These are phyloP conservation scores for Nymphaea colorata DNA, from an alignment of 164 flowering plant genomes.

Conservation along the genomic window DNA sequence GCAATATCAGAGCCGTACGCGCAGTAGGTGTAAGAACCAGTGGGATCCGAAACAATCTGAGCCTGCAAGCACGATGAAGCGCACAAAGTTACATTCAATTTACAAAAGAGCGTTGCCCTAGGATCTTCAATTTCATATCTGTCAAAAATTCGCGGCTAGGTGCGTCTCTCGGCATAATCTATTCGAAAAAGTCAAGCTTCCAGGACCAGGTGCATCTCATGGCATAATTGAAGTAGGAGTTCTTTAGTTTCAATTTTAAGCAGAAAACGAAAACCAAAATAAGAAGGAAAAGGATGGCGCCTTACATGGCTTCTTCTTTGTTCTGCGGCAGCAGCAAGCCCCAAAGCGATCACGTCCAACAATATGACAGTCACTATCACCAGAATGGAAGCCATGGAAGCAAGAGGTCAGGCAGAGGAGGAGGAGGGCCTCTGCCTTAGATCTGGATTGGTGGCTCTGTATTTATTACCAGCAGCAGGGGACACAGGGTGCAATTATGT, in stretches of 20 bases:
- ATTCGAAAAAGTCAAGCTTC: neutral
- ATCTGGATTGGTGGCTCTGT: neutral
- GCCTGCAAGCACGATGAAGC: constrained; percentile 29
- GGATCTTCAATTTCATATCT: too few relatives aligned
- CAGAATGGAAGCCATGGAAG: constrained; percentile 45
- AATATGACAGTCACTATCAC: constrained; percentile 41
- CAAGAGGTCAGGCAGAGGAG: neutral
- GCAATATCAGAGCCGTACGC: constrained; percentile 79
- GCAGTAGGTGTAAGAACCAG: constrained; percentile 38
- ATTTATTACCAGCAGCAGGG: too few relatives aligned
- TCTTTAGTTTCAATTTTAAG: too few relatives aligned
- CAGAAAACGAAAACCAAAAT: too few relatives aligned
- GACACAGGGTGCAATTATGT: too few relatives aligned
- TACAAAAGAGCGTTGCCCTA: too few relatives aligned
- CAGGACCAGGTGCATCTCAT: too few relatives aligned
- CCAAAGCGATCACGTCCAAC: constrained; percentile 71
- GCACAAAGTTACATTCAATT: too few relatives aligned
- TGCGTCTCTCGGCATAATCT: too few relatives aligned
- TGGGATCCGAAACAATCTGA: constrained; percentile 17
- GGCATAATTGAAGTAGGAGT: too few relatives aligned
- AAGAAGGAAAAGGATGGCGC: neutral
- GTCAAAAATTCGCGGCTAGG: too few relatives aligned
- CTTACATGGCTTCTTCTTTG: constrained; percentile 71
- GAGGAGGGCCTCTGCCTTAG: neutral
- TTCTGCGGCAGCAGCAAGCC: constrained; percentile 76